Base-by-base conservation (phyloP, 2,329 filamentous ascomycete genomes). In the Fusarium napiforme region DNA sequence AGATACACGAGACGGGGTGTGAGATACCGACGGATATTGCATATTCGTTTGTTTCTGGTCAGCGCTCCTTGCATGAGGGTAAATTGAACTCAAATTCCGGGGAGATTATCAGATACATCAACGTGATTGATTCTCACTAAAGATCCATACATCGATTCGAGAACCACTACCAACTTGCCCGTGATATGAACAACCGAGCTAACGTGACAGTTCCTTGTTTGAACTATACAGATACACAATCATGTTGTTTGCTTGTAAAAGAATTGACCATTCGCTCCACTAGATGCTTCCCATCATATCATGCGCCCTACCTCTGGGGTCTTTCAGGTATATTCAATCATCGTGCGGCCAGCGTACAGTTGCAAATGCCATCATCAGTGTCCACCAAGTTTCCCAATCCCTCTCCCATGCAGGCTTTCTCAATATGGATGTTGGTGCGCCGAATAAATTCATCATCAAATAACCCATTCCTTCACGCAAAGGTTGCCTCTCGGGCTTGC, bases 251-350 rank as follows among this genome's bases (percentile, higher is more conserved):
- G 34, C 36, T 53, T 52, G 15, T 15, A 23, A 49, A 30, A 60
- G 36, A 37, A 47, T 59, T 47, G 56, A 46, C 45, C 47, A 43
- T 62, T 58, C 60, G 43, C 58, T 61, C 58, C 52, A 50, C 42
- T 36, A 58, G 49, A 74, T 71, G 71, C 63, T 66, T 75, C 46
- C 49, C 71, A 63, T 59, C 60, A 55, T 67, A 58, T 68, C 60
- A 56, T 65, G 64, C 50, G 40, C 56, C 60, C 61, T 46, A 23
- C 34, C 56, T 55, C 42, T 32, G 50, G 47, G 50, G 46, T 62
- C 64, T 67, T 40, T 45, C 74, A 69, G 74, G 70, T 75, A 74
- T 74, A 75, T 72, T 64, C 67, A 72, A 67, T 65, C 52, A 58
- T 49, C 56, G 71, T 71, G 71, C 67, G 55, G 56, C 62, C 67